Conservation (phyloP, 2,329 filamentous ascomycete species). For the Penicillium vulpinum region DNA sequence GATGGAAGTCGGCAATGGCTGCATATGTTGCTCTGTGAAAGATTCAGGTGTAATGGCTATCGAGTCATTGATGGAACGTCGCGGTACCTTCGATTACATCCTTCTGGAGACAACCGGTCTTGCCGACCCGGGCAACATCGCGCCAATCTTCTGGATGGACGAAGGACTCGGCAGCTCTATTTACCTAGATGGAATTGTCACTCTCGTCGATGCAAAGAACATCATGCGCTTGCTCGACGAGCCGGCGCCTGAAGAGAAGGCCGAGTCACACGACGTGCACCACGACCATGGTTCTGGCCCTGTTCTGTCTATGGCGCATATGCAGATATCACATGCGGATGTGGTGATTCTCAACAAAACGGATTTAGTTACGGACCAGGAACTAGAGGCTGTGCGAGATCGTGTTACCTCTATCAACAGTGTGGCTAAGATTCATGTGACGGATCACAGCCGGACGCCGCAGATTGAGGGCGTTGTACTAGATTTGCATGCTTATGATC, state of each 20-base stretch:
- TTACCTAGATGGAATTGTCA: conserved; percentile 95
- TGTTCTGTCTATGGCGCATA: conserved; percentile 84
- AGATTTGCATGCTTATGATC: conserved; percentile 90
- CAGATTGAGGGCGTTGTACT: conserved; percentile 81
- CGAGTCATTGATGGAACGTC: conserved; percentile 91
- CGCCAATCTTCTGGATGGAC: conserved; percentile 96
- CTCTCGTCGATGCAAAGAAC: conserved; percentile 92
- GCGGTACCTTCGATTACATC: conserved; percentile 95
- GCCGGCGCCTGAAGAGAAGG: conserved; percentile 43
- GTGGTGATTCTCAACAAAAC: conserved; percentile 93
- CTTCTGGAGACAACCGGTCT: conserved; percentile 93
- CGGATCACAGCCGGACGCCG: conserved; percentile 75
- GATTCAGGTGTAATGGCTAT: conserved; percentile 93
- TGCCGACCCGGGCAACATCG: conserved; percentile 92
- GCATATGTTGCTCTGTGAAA: conserved; percentile 97
- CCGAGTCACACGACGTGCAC: conserved; percentile 51
- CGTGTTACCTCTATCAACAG: conserved; percentile 85
- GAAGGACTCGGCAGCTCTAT: conserved; percentile 93
- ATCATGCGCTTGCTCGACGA: conserved; percentile 81
- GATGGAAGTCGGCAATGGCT: conserved; percentile 94
- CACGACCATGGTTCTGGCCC: conserved; percentile 54
- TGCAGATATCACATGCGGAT: conserved; percentile 96
- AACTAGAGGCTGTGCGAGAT: conserved; percentile 68
- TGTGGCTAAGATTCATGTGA: conserved; percentile 79
- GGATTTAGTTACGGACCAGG: conserved; percentile 71